These are phyloP conservation scores for Coprinopsis sp. DNA, from an alignment of 768 basidiomycete species.

Conservation along the genomic window DNA sequence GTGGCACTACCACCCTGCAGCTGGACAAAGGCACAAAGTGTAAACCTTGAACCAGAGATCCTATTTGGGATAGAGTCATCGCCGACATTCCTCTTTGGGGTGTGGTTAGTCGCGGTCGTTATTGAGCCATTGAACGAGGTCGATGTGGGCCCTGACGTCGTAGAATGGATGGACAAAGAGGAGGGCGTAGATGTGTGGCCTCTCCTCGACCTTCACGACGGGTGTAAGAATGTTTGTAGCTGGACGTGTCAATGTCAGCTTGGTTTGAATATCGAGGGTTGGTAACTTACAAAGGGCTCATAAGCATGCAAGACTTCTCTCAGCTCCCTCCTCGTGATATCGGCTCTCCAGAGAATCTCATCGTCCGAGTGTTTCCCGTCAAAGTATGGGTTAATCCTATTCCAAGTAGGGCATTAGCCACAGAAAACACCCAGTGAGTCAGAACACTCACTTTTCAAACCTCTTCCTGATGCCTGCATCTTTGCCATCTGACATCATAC, in stretches of 20 bases:
- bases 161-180: too few relatives aligned
- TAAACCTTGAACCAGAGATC: too few relatives aligned
- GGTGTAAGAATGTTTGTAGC: slow-evolving; percentile 51
- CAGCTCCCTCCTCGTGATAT: slow-evolving; percentile 79
- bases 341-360: slow-evolving; percentile 87
- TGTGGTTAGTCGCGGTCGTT: too few relatives aligned
- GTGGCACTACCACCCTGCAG: too few relatives aligned
- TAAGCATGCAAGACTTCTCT: slow-evolving; percentile 81
- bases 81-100: too few relatives aligned
- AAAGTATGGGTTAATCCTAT: slow-evolving; percentile 87
- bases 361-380: slow-evolving; percentile 90
- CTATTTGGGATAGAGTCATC: too few relatives aligned
- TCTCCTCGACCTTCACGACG: slow-evolving; percentile 40
- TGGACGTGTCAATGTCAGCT: slow-evolving; percentile 15
- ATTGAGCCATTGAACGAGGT: too few relatives aligned
- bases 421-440: not conserved
- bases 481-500: slow-evolving; percentile 87
- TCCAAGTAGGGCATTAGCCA: not conserved
- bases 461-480: slow-evolving; percentile 61
- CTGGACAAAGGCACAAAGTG: too few relatives aligned
- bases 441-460: slow-evolving; percentile 66
- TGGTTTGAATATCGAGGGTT: not conserved
- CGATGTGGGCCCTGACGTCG: too few relatives aligned
- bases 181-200: too few relatives aligned
- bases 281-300: slow-evolving; percentile 71